Base-by-base conservation (phyloP, 2,329 filamentous ascomycete species). In the Graphium sp. region DNA sequence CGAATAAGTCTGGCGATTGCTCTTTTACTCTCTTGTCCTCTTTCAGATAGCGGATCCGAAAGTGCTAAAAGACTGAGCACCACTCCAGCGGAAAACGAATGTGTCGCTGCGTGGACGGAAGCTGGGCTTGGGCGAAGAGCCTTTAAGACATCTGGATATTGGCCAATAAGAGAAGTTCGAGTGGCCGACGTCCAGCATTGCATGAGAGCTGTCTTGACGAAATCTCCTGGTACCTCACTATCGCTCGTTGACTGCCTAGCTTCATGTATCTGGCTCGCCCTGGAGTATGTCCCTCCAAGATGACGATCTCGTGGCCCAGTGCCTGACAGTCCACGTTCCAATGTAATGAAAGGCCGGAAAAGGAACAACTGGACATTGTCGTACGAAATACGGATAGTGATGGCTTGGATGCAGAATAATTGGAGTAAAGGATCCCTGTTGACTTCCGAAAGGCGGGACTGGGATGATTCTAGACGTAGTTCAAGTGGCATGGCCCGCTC, bases 121-220 rank as follows among this genome's bases (percentile, higher is more conserved):
- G 25, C 25, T 18, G 25, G 15, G 8, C 15, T 19, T 3, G n/a
- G n/a, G 5, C n/a, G n/a, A 8, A 19, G 16, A 10, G 15, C 10
- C 6, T 18, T 18, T 9, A 27, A n/a, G 5, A 27, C 17, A 4
- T 27, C 25, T 10, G 25, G 9, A 15, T 27, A 18, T 13, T 15
- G 8, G 7, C 16, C 16, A 18, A 27, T 27, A 13, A 27, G 25
- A 2, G 25, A 27, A 5, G 16, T 27, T 11, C 25, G 25, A 10
- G 20, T 8, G 13, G 25, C 14, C 25, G 25, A 18, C 6, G 10
- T n/a, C 25, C 25, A 27, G 16, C 25, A 27, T 13, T 27, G 25
- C 5, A 9, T 10, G 18, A 16, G 14, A 2, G 15, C 16, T 12
- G 13, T n/a, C 17, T 18, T 11, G n/a, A n/a, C n/a, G n/a, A n/a